Percentiles rank a stretch among this genome's conserved stretches.
phyloP scores from a whole-genome alignment of 768 basidiomycete genomes.

The Boletellus sp. region DNA sequence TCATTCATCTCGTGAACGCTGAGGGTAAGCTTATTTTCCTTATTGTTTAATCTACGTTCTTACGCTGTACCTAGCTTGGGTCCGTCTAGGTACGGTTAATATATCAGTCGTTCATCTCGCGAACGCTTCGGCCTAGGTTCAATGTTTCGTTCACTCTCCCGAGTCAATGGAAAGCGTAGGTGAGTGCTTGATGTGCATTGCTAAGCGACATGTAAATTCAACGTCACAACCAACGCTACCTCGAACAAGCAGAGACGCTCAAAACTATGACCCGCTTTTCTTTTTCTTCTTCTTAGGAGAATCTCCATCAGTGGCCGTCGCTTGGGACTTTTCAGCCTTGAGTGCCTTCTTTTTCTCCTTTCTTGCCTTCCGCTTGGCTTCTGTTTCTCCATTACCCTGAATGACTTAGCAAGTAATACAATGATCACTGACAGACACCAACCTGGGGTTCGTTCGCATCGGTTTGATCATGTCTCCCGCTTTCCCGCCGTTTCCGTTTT shows the following conservation, averaged over 20 bases:
- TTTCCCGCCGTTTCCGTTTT: constrained; percentile 52
- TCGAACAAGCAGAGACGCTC: background rate
- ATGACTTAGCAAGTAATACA: constrained; percentile 5
- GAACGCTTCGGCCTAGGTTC: no score
- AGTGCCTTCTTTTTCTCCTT: constrained; percentile 76
- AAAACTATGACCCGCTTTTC: constrained; percentile 31
- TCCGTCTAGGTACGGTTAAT: no score
- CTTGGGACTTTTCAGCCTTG: constrained; percentile 70
- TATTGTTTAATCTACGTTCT: no score
- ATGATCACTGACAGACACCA: constrained; percentile 17
- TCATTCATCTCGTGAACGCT: no score
- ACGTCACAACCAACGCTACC: background rate
- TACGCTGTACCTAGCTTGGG: no score
- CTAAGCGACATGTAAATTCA: constrained; percentile 1
- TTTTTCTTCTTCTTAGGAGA: constrained; percentile 44
- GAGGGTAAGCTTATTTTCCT: no score
- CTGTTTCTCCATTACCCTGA: constrained; percentile 59
- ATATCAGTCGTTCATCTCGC: no score
- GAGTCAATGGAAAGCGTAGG: no score
- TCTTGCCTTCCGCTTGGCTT: constrained; percentile 78
- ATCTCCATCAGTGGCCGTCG: constrained; percentile 38
- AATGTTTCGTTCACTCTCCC: no score
- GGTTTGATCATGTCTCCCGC: constrained; percentile 47
- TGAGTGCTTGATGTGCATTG: background rate
- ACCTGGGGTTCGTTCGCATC: constrained; percentile 42